Conservation (phyloP, 352 stramenopile species). For the Globisporangium polare region DNA sequence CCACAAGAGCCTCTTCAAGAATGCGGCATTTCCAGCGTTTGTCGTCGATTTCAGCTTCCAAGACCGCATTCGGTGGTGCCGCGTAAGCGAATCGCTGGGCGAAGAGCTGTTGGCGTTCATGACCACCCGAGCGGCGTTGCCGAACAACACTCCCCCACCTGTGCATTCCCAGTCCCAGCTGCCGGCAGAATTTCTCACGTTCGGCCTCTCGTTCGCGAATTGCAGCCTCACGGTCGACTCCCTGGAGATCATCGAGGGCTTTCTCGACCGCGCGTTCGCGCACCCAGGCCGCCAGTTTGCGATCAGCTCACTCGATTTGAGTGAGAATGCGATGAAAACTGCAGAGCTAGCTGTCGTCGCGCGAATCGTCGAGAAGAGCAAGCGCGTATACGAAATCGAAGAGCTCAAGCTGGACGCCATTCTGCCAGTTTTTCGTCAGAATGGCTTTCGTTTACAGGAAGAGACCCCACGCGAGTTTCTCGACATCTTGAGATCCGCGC, state of each 20-base stretch:
- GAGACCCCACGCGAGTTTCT: neutral
- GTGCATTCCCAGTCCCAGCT: neutral
- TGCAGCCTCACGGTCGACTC: neutral
- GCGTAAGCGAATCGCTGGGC: neutral
- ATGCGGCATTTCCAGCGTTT: neutral
- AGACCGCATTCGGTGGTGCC: neutral
- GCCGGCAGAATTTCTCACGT: neutral
- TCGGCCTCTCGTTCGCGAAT: neutral
- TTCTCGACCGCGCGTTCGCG: slow-evolving; percentile 11
- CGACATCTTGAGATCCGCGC: neutral
- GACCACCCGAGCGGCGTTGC: neutral
- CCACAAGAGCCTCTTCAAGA: neutral
- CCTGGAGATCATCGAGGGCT: slow-evolving; percentile 8
- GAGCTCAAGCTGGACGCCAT: neutral
- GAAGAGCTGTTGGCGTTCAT: slow-evolving; percentile 1
- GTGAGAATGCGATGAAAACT: neutral
- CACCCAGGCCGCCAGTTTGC: neutral
- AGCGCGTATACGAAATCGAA: neutral
- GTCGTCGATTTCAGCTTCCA: neutral
- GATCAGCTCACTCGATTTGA: slow-evolving; percentile 6
- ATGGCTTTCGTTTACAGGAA: neutral
- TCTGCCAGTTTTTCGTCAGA: too few species aligned
- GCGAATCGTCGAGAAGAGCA: slow-evolving; percentile 4
- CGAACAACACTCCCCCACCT: neutral
- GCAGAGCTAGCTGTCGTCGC: slow-evolving; percentile 11